Conservation (phyloP, 2,329 filamentous ascomycete genomes). For the Colletotrichum sp. region DNA sequence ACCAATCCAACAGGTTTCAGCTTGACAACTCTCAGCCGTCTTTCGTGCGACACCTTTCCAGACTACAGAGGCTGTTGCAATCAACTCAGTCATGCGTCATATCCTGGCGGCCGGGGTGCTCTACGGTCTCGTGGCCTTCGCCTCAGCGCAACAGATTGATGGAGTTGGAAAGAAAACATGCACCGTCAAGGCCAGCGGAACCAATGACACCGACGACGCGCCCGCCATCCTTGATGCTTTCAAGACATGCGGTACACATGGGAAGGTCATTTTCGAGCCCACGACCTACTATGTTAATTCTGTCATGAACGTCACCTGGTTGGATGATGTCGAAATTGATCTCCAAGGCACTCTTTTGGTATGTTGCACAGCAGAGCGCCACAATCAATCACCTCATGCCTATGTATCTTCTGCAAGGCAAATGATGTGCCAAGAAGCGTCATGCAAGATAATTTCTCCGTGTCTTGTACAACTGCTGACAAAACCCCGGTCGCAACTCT, state of each 20-base stretch:
- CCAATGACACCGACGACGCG: conserved; percentile 31
- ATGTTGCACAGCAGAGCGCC: neutral
- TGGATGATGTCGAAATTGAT: conserved; percentile 5
- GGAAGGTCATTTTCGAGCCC: conserved; percentile 33
- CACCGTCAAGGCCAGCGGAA: conserved; percentile 27
- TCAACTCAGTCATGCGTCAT: neutral
- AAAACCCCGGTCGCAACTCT: neutral
- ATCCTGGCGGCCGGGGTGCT: neutral
- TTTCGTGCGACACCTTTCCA: neutral
- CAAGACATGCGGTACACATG: conserved; percentile 28
- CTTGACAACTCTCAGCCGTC: neutral
- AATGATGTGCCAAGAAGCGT: neutral
- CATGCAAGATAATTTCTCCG: neutral
- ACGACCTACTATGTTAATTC: conserved; percentile 33
- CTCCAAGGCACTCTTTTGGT: neutral
- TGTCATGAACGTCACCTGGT: neutral
- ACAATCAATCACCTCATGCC: neutral
- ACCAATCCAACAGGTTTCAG: neutral
- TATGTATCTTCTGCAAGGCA: neutral
- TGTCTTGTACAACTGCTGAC: neutral
- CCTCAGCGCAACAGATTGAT: neutral
- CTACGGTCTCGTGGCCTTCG: neutral
- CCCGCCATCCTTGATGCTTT: conserved; percentile 33
- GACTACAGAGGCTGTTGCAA: neutral
- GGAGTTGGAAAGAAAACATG: conserved; percentile 21